A percentile compares a stretch with the other conserved stretches of the same genome.
Evolutionary conservation across 306 rosid genomes (phyloP).

Genomic region (Vigna nakashimae): DNA sequence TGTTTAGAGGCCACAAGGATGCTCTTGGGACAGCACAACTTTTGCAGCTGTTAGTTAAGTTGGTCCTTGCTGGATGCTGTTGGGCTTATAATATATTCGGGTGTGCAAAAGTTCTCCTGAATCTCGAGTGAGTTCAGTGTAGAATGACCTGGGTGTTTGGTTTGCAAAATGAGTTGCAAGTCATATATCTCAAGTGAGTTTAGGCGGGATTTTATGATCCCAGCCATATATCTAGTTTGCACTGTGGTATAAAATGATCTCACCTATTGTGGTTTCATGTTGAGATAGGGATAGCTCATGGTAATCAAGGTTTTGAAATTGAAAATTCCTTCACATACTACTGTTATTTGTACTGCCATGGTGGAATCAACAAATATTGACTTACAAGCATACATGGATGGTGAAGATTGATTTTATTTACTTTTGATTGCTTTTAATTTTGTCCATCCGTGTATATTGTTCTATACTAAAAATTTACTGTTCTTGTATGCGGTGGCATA

Average conservation of each 20-base stretch:
- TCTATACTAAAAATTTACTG: background rate
- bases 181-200: background rate
- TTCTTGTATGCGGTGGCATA: background rate
- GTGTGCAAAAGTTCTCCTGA: background rate
- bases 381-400: background rate
- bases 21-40: background rate
- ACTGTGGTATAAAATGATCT: background rate
- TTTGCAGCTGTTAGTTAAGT: background rate
- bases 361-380: background rate
- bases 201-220: background rate
- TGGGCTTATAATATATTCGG: background rate
- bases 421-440: background rate
- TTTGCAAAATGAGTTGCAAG: background rate
- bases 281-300: background rate
- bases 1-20: background rate
- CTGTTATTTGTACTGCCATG: background rate
- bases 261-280: background rate
- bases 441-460: background rate
- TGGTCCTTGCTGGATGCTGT: background rate
- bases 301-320: too few relatives aligned
- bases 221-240: background rate
- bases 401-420: background rate
- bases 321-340: background rate
- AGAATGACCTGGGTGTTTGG: background rate
- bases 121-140: too few relatives aligned